A percentile compares a stretch with the other conserved stretches of the same genome.
phyloP scores from a whole-genome alignment of 2,329 filamentous ascomycete genomes.

The Ceratocystis destructans region DNA sequence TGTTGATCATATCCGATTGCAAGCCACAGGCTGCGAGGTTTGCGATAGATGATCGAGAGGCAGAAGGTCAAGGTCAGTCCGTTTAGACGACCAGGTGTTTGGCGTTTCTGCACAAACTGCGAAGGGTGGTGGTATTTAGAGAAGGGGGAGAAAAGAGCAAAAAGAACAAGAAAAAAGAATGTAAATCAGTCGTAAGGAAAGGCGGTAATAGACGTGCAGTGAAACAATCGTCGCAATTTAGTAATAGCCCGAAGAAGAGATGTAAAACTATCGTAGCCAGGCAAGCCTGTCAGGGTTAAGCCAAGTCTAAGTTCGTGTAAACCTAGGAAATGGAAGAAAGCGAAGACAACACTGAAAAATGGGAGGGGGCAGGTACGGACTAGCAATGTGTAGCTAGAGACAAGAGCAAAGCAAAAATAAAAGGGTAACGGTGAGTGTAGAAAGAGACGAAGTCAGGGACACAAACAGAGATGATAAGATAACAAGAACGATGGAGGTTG shows the following conservation, averaged over 20 bases:
- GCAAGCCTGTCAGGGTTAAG: no score
- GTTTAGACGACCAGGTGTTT: background rate
- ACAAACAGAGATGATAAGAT: background rate
- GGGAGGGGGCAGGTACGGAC: no score
- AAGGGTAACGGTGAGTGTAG: background rate
- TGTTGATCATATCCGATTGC: background rate
- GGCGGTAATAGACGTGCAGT: no score
- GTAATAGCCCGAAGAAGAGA: no score
- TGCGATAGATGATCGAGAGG: background rate
- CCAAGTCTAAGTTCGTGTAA: no score
- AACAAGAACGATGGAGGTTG: background rate
- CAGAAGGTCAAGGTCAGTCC: background rate
- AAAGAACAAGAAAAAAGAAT: background rate
- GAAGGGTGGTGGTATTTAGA: background rate
- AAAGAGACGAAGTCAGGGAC: background rate
- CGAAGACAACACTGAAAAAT: no score
- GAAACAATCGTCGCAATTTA: no score
- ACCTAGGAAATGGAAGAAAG: no score
- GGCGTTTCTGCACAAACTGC: constrained; percentile 12
- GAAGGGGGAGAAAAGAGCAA: background rate
- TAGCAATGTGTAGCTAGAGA: no score
- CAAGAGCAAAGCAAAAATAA: background rate
- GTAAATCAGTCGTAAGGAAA: no score
- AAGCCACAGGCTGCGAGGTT: background rate
- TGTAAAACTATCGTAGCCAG: no score